Evolutionary conservation across 805 yeast genomes (phyloP).

Genomic region (Starmerella apis): DNA sequence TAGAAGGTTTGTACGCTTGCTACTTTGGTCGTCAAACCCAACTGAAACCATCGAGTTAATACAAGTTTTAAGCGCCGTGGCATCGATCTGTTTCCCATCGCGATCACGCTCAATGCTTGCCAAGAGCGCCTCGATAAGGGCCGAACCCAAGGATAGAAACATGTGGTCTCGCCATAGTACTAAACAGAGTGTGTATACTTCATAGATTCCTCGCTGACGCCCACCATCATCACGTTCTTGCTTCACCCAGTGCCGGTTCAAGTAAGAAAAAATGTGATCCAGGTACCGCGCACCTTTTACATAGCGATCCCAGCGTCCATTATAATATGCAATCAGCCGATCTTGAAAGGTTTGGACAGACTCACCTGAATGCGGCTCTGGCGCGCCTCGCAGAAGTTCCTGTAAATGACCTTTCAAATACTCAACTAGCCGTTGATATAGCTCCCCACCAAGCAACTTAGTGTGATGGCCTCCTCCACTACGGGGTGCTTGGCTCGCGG

Average conservation of each 20-base stretch:
- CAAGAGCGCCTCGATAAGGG: slow-evolving; percentile 59
- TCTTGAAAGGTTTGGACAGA: slow-evolving; percentile 42
- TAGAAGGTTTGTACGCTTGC: slow-evolving; percentile 70
- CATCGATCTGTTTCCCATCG: slow-evolving; percentile 62
- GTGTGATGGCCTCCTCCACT: slow-evolving; percentile 25
- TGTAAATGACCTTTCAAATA: slow-evolving; percentile 50
- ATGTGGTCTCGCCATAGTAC: slow-evolving; percentile 79
- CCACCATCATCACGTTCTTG: slow-evolving; percentile 87
- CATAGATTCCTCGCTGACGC: slow-evolving; percentile 66
- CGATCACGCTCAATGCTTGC: slow-evolving; percentile 69
- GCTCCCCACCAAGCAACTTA: slow-evolving; percentile 76
- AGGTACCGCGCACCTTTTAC: slow-evolving; percentile 84
- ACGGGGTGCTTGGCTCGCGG: slow-evolving; percentile 10
- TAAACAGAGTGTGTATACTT: slow-evolving; percentile 78
- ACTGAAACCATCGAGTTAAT: slow-evolving; percentile 78
- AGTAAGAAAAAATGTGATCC: slow-evolving; percentile 87
- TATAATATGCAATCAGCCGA: slow-evolving; percentile 65
- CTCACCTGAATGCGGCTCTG: slow-evolving; percentile 10
- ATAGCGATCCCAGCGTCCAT: slow-evolving; percentile 77
- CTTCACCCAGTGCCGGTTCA: slow-evolving; percentile 95
- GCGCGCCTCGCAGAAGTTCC: slow-evolving; percentile 24
- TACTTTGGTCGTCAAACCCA: slow-evolving; percentile 84
- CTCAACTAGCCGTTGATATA: slow-evolving; percentile 58
- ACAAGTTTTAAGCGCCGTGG: slow-evolving; percentile 55
- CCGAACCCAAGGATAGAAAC: slow-evolving; percentile 55